phyloP scores from a whole-genome alignment of 106 monocot species.

The Posidonia australis region DNA sequence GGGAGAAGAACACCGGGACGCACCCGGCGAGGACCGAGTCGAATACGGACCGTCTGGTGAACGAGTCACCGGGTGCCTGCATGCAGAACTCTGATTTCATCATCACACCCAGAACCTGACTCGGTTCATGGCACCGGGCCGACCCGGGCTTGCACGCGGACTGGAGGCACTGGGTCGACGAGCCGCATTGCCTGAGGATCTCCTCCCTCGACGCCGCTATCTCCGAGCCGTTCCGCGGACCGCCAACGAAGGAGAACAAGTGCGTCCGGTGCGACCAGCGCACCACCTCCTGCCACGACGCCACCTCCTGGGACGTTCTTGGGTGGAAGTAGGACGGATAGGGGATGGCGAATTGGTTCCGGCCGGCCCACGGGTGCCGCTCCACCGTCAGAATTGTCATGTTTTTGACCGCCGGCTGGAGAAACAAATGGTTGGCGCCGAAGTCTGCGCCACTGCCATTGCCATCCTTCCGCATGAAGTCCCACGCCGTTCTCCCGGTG shows the following conservation, averaged over 20 bases:
- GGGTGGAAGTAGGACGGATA: slow-evolving; percentile 62
- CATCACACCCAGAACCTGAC: slow-evolving; percentile 31
- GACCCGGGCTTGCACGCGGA: slow-evolving; percentile 32
- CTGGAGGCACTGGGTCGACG: slow-evolving; percentile 26
- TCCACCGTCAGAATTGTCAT: slow-evolving; percentile 49
- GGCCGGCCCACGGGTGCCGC: slow-evolving; percentile 36
- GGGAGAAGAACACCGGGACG: slow-evolving; percentile 55
- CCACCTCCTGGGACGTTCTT: slow-evolving; percentile 13
- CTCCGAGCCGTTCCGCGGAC: slow-evolving; percentile 19
- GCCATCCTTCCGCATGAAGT: slow-evolving; percentile 41
- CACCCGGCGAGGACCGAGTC: slow-evolving; percentile 56
- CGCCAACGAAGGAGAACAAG: slow-evolving; percentile 52
- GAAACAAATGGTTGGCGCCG: slow-evolving; percentile 35
- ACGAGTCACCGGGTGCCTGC: slow-evolving; percentile 64
- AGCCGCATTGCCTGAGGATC: slow-evolving; percentile 35
- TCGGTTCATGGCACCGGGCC: slow-evolving; percentile 32
- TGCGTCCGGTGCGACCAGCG: slow-evolving; percentile 16
- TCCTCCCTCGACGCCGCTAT: slow-evolving; percentile 24
- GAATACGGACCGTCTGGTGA: slow-evolving; percentile 47
- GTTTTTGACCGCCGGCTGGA: slow-evolving; percentile 26
- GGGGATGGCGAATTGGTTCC: slow-evolving; percentile 42
- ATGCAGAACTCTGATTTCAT: slow-evolving; percentile 42
- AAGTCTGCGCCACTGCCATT: slow-evolving; percentile 9
- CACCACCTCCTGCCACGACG: slow-evolving; percentile 18
- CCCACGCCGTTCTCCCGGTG: slow-evolving; percentile 53